A percentile compares a stretch with the other conserved stretches of the same genome.
phyloP scores from a whole-genome alignment of 1,284 basidiomycete species.

The Apiotrichum mycotoxinovorans region DNA sequence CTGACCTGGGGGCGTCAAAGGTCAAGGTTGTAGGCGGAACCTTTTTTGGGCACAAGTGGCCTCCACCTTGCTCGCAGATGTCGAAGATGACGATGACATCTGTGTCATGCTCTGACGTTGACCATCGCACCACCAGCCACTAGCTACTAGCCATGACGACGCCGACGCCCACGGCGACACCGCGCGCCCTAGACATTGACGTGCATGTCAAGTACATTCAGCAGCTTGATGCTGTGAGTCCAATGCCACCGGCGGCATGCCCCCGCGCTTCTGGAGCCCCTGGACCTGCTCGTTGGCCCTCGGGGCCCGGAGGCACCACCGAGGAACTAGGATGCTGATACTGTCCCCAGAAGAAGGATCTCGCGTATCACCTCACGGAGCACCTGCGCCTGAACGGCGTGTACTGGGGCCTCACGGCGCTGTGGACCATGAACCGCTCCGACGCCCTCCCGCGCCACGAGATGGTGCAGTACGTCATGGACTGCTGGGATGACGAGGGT shows the following conservation, averaged over 20 bases:
- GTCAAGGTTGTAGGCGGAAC: too few species aligned
- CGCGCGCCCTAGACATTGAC: constrained; percentile 43
- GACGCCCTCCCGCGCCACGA: constrained; percentile 76
- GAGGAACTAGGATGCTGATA: constrained; percentile 4
- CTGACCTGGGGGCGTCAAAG: too few species aligned
- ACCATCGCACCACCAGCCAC: too few species aligned
- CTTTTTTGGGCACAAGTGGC: too few species aligned
- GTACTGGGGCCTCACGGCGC: constrained; percentile 91
- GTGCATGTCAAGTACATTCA: constrained; percentile 71
- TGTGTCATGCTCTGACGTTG: too few species aligned
- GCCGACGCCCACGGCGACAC: neutral
- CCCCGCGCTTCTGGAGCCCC: too few species aligned
- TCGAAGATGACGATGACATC: too few species aligned
- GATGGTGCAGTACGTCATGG: constrained; percentile 85
- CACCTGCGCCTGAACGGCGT: constrained; percentile 94
- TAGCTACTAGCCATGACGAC: too few species aligned
- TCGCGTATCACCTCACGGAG: constrained; percentile 88
- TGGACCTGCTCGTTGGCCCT: too few species aligned
- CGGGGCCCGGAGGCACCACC: neutral
- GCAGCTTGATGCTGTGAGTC: constrained; percentile 61
- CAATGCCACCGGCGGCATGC: constrained; percentile 10
- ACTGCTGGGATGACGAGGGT: constrained; percentile 85
- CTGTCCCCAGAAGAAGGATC: constrained; percentile 66
- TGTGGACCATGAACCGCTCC: constrained; percentile 71
- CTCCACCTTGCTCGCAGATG: too few species aligned